phyloP scores from a whole-genome alignment of 108 stramenopile species.

The Cyclotella cryptica region DNA sequence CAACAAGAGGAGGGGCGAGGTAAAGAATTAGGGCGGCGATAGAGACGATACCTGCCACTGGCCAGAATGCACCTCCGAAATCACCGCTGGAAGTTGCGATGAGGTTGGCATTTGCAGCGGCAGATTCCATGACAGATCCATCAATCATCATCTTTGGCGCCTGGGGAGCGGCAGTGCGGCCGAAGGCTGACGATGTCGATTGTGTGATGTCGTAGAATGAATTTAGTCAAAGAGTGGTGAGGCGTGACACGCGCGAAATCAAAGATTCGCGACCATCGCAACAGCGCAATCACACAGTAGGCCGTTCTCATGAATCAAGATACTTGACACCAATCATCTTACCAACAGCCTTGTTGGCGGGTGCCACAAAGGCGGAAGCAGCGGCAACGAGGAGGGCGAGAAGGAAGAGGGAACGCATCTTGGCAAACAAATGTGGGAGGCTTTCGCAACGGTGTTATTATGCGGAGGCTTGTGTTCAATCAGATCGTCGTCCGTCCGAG shows the following conservation, averaged over 20 bases:
- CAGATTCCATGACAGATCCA: constrained; percentile 65
- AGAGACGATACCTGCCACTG: constrained; percentile 75
- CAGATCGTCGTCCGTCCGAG: background rate
- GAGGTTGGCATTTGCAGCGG: constrained; percentile 69
- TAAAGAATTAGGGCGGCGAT: constrained; percentile 83
- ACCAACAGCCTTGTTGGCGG: constrained; percentile 71
- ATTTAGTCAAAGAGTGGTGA: background rate
- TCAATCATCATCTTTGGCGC: constrained; percentile 81
- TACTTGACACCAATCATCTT: constrained; percentile 26
- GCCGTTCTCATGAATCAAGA: background rate
- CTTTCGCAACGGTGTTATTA: background rate
- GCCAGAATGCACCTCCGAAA: constrained; percentile 85
- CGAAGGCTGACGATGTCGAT: constrained; percentile 52
- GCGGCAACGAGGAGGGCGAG: constrained; percentile 79
- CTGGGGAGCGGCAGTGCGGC: constrained; percentile 37
- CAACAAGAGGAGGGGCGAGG: constrained; percentile 84
- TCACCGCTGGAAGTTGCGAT: constrained; percentile 73
- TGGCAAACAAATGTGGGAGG: constrained; percentile 1
- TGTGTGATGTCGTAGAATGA: background rate
- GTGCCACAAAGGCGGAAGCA: constrained; percentile 86
- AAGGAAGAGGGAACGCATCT: constrained; percentile 69
- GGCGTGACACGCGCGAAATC: background rate
- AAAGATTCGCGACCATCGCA: background rate
- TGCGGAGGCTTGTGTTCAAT: background rate
- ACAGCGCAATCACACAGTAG: background rate